Conservation (phyloP, 2,329 filamentous ascomycete species). For the Nigrospora sphaerica region DNA sequence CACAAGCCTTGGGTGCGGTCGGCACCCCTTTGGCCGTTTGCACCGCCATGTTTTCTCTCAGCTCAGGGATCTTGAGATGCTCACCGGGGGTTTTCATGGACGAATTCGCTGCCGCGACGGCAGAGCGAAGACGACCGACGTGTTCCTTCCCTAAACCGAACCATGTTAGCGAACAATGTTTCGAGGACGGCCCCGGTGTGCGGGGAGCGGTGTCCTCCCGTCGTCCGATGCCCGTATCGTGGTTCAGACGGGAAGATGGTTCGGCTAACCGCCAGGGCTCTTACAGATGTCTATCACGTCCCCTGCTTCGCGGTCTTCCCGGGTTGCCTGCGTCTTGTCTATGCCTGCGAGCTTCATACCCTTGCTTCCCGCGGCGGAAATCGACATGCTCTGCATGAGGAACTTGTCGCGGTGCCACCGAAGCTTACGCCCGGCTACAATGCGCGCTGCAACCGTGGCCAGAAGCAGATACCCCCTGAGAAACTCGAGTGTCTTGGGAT, state of each 20-base stretch:
- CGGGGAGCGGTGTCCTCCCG: too few species aligned
- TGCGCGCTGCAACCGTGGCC: constrained; percentile 63
- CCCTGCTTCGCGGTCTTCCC: constrained; percentile 77
- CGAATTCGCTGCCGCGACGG: constrained; percentile 59
- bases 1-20: constrained; percentile 67
- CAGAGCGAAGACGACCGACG: constrained; percentile 66
- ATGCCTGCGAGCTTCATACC: constrained; percentile 89
- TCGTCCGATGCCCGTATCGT: too few species aligned
- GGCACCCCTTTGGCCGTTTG: constrained; percentile 65
- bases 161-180: too few species aligned
- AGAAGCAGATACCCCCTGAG: constrained; percentile 58
- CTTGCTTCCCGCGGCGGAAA: constrained; percentile 67
- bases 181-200: too few species aligned
- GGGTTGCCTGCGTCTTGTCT: constrained; percentile 73
- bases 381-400: constrained; percentile 81
- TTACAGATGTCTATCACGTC: constrained; percentile 62
- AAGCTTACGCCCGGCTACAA: constrained; percentile 76
- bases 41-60: constrained; percentile 62
- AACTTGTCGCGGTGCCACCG: constrained; percentile 89
- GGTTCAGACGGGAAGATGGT: too few species aligned
- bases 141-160: constrained; percentile 52
- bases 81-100: constrained; percentile 22
- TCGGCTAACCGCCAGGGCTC: too few species aligned
- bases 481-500: constrained; percentile 55
- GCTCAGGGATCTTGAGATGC: constrained; percentile 56